Conservation (phyloP, 2,329 filamentous ascomycete genomes). For the Cercospora zeae-maydis region DNA sequence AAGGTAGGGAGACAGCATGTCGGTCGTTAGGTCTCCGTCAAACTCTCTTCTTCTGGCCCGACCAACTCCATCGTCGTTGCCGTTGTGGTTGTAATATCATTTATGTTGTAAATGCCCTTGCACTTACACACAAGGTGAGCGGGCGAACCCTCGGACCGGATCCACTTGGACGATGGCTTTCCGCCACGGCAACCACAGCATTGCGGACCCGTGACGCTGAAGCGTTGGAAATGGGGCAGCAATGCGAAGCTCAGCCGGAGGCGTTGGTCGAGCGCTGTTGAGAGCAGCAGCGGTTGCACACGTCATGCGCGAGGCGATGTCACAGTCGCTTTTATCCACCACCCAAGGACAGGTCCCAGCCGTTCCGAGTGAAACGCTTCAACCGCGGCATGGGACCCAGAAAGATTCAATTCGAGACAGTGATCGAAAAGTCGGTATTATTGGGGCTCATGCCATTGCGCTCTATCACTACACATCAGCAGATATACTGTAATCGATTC, state of each 20-base stretch:
- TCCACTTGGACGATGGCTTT: no score
- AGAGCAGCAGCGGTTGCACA: no score
- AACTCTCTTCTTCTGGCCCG: no score
- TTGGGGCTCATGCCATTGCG: not conserved
- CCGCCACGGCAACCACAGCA: no score
- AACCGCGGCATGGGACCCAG: not conserved
- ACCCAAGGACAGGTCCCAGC: not conserved
- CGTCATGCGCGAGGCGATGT: no score
- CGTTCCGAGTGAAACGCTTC: not conserved
- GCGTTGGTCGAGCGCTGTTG: not conserved
- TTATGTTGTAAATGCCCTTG: not conserved
- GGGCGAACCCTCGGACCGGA: not conserved
- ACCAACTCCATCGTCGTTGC: no score
- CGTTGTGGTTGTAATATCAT: not conserved
- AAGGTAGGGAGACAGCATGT: no score
- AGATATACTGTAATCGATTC: slow-evolving; percentile 3
- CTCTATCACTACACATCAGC: not conserved
- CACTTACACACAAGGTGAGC: not conserved
- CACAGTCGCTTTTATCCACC: no score
- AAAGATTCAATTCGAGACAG: not conserved
- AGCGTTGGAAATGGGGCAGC: not conserved
- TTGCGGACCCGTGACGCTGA: no score
- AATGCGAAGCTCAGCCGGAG: not conserved
- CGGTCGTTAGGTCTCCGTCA: no score
- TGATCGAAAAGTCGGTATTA: not conserved